Base-by-base conservation (phyloP, 441 rosid genomes). In the Euphorbia neoarborescens region DNA sequence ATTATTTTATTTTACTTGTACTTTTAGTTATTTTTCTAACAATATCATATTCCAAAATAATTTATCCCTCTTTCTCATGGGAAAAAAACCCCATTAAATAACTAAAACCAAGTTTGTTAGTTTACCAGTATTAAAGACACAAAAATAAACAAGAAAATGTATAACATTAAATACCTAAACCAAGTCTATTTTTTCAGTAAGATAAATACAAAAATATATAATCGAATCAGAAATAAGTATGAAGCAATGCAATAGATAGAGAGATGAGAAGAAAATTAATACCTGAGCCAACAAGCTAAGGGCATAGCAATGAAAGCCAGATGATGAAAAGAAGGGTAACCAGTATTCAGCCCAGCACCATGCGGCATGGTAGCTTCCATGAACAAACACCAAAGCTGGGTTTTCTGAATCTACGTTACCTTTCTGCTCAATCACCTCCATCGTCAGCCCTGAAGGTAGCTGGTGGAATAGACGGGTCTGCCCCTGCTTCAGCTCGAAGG, bases 341-440 rank as follows among this genome's bases (percentile, higher is more conserved):
- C 98, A 92, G 66, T 87, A 78, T 75, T 88, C 96, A 79, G 92
- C 98, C 96, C 95, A 92, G 79, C 91, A 90, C 98, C 96, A 92
- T 80, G 98, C 92, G 50, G 98, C 92, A 79, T 90, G 96, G 30
- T 90, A 90, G 79, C 96, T 92, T 40, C 96, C 96, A 75, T 90
- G 96, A 42, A 92, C 84, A 78, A 92, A 89, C 40, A 92, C 88
- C 76, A 89, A 77, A 30, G 96, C 86, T 57, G 92, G 91, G n/a
- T 78, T 54, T 46, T 62, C 69, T 20, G 10, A 51, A 10, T 20
- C 48, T 25, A 25, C 34, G 24, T 46, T 65, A 58, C 75, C 78
- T 71, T 79, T 88, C 66, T 90, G 98, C 74, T 79, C 87, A 71
- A 92, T 87, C 37, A 89, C 90, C 87, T 90, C 98, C 80, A 90